Percentiles rank a stretch among this genome's conserved stretches.
These are phyloP conservation scores for Cyphellophora attinorum DNA, from an alignment of 2,329 filamentous ascomycete species.

Conservation along the genomic window DNA sequence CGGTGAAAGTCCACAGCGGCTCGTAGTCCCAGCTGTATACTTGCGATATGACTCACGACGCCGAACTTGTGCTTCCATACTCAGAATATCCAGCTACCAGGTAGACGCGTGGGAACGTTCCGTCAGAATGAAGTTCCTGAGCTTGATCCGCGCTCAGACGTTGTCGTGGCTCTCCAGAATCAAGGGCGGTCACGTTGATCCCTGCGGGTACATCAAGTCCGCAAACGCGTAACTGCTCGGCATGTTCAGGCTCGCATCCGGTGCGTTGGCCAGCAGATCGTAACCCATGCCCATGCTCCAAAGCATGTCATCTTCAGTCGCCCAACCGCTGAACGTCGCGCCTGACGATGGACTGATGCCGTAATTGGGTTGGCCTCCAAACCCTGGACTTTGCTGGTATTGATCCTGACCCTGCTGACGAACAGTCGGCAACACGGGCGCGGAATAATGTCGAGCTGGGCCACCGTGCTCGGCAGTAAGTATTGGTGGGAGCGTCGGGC, in stretches of 20 bases:
- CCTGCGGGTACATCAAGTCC: not conserved
- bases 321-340: slow-evolving; percentile 15
- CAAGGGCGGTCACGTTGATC: no score
- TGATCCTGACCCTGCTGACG: not conserved
- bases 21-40: no score
- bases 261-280: slow-evolving; percentile 15
- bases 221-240: not conserved
- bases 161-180: no score
- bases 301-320: slow-evolving; percentile 18
- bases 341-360: slow-evolving; percentile 9
- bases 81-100: no score
- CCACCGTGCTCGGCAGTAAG: not conserved
- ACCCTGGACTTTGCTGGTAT: slow-evolving; percentile 3
- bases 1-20: no score
- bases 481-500: not conserved
- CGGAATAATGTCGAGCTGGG: not conserved
- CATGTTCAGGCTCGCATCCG: slow-evolving; percentile 10
- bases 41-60: no score
- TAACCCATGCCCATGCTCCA: slow-evolving; percentile 19
- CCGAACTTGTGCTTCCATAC: no score
- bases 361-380: slow-evolving; percentile 6
- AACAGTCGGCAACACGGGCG: slow-evolving; percentile 1
- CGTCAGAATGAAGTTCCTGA: no score
- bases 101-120: no score
- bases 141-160: no score